Conservation (phyloP, 805 yeast genomes). For the Monosporozyma siamensis region DNA sequence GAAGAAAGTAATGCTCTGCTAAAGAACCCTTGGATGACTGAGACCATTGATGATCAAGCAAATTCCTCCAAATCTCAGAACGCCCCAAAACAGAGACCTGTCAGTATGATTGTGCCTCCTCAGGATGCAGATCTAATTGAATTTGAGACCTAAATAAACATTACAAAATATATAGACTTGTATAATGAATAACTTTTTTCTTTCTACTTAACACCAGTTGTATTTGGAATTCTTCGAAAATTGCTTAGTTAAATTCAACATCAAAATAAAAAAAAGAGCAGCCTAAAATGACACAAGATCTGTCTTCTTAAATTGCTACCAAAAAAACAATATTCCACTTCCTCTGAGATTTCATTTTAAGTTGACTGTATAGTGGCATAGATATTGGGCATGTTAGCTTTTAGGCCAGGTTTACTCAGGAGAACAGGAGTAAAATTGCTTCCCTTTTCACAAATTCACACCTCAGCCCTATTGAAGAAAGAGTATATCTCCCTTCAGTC, state of each 20-base stretch:
- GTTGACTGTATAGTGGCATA: not conserved
- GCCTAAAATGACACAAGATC: too few species aligned
- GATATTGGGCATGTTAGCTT: not conserved
- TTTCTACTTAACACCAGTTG: too few species aligned
- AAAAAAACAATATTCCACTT: too few species aligned
- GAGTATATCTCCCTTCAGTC: too few species aligned
- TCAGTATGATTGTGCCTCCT: conserved; percentile 8
- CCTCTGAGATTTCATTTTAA: too few species aligned
- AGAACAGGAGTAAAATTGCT: not conserved
- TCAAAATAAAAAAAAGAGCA: too few species aligned
- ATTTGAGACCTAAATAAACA: conserved; percentile 24
- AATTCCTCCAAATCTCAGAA: conserved; percentile 4
- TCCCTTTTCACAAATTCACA: not conserved
- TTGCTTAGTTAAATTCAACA: too few species aligned
- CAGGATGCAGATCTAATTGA: conserved; percentile 21
- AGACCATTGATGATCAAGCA: conserved; percentile 12
- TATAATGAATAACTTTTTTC: not conserved
- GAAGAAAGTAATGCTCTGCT: conserved; percentile 15
- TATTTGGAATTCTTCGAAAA: too few species aligned
- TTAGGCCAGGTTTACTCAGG: not conserved
- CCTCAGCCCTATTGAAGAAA: not conserved
- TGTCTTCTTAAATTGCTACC: too few species aligned
- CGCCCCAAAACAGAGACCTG: conserved; percentile 11
- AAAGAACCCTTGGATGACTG: conserved; percentile 23
- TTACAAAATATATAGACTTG: not conserved